A percentile compares a stretch with the other conserved stretches of the same genome.
Evolutionary conservation across 306 rosid species (phyloP).

Genomic region (Prunus fruticosa): DNA sequence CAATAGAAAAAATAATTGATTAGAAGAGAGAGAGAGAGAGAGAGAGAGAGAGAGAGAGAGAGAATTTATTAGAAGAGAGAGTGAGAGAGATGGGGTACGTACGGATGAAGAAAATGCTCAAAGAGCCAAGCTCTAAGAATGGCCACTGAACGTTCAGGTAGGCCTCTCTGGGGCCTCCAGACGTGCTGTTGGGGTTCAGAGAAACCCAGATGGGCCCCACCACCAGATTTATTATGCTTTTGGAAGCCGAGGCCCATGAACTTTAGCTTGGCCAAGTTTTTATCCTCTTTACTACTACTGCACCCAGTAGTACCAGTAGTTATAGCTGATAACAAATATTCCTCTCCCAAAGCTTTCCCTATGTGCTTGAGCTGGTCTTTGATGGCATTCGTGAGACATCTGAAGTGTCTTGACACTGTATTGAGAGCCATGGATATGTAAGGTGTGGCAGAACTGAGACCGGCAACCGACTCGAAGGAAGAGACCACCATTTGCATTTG

Average conservation of each 20-base stretch:
- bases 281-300: slow-evolving; percentile 35
- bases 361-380: slow-evolving; percentile 55
- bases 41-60: background rate
- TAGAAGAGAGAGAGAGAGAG: background rate
- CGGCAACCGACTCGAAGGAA: slow-evolving; percentile 84
- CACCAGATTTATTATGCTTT: slow-evolving; percentile 46
- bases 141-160: slow-evolving; percentile 85
- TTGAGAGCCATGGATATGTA: slow-evolving; percentile 62
- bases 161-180: slow-evolving; percentile 96
- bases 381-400: slow-evolving; percentile 54
- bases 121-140: slow-evolving; percentile 93
- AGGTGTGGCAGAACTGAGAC: slow-evolving; percentile 79
- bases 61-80: background rate
- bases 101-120: slow-evolving; percentile 99
- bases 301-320: slow-evolving; percentile 15
- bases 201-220: slow-evolving; percentile 36
- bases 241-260: slow-evolving; percentile 60
- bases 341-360: slow-evolving; percentile 54
- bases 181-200: slow-evolving; percentile 60
- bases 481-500: slow-evolving; percentile 95
- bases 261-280: slow-evolving; percentile 31
- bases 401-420: slow-evolving; percentile 65
- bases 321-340: slow-evolving; percentile 29
- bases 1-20: slow-evolving; percentile 10
- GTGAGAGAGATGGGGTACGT: slow-evolving; percentile 19